Base-by-base conservation (phyloP, 2,329 filamentous ascomycete genomes). In the Trichoderma simmonsii region DNA sequence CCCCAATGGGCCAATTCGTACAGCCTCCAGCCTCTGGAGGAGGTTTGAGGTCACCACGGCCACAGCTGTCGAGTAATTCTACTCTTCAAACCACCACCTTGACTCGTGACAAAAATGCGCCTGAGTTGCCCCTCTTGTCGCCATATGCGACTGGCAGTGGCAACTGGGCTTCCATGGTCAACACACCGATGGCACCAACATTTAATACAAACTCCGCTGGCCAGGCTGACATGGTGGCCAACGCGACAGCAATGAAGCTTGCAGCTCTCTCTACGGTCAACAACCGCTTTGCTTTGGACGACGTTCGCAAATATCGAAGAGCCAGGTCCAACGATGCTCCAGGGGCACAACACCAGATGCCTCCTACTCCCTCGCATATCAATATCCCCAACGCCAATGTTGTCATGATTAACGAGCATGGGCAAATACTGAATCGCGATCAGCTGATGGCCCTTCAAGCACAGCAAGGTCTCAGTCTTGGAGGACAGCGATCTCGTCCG, bases 111-210 rank as follows among this genome's bases (percentile, higher is more conserved):
- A 90, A 89, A 75, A 87, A 89, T 66, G 83, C 83, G 12, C 80
- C 84, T n/a, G 94, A 95, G 71, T 86, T 97, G 78, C 94, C 95
- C 3, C 83, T 97, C 74, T 86, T 99, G 72, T 98, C 96, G 21
- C 96, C 96, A 0, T 95, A 91, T 74, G 63, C 72, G 15, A 90
- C 89, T 73, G 86, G 91, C 43, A 88, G 91, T 67, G 94, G 93
- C 71, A 98, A 96, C 85, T 99, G 96, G 96, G 96, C 96, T 28
- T 98, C 96, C 9, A 97, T 98, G 93, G 91, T 97, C 75, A 98
- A 97, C 83, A 99, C 96, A 2, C 96, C 96, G 2, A 97, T 98
- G 92, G 93, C 95, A 6, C 85, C 93, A 54, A 95, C 91, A 75
- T 99, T 98, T 82, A 91, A 88, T 74, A 83, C 86, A 69, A 81